Conservation (phyloP, 2,329 filamentous ascomycete species). For the Paecilomyces variotii region DNA sequence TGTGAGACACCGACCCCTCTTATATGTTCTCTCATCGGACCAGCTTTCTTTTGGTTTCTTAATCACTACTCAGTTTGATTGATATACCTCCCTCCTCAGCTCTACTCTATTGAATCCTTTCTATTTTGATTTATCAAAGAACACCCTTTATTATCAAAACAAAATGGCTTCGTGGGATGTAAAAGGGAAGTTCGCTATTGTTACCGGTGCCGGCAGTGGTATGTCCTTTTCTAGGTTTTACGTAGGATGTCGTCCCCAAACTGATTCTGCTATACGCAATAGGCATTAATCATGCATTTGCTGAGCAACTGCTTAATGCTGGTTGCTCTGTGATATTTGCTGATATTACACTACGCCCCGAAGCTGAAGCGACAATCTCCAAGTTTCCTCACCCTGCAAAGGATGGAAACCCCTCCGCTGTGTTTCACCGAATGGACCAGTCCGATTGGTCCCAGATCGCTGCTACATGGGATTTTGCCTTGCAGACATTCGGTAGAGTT, state of each 20-base stretch:
- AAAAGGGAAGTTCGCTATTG: slow-evolving; percentile 5
- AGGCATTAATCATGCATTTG: slow-evolving; percentile 14
- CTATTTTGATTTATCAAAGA: neutral
- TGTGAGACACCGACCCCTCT: neutral
- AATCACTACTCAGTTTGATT: neutral
- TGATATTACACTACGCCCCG: slow-evolving; percentile 14
- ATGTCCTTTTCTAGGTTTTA: neutral
- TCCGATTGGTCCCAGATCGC: slow-evolving; percentile 19
- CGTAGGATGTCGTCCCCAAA: neutral
- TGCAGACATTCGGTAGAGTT: slow-evolving; percentile 8
- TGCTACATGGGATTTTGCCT: slow-evolving; percentile 7
- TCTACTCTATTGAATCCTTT: neutral
- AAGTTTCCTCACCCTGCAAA: slow-evolving; percentile 2
- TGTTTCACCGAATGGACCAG: slow-evolving; percentile 7
- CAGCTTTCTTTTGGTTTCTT: neutral
- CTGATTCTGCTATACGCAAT: neutral
- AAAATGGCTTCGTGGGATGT: neutral
- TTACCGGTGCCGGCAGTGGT: slow-evolving; percentile 4
- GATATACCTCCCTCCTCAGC: neutral
- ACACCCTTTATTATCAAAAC: neutral
- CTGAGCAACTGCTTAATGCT: slow-evolving; percentile 11
- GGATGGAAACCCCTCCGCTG: neutral
- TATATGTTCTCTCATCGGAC: neutral
- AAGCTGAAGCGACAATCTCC: slow-evolving; percentile 12
- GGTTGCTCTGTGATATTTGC: slow-evolving; percentile 20